phyloP scores from a whole-genome alignment of 306 rosid genomes.

The Canavalia gladiata region DNA sequence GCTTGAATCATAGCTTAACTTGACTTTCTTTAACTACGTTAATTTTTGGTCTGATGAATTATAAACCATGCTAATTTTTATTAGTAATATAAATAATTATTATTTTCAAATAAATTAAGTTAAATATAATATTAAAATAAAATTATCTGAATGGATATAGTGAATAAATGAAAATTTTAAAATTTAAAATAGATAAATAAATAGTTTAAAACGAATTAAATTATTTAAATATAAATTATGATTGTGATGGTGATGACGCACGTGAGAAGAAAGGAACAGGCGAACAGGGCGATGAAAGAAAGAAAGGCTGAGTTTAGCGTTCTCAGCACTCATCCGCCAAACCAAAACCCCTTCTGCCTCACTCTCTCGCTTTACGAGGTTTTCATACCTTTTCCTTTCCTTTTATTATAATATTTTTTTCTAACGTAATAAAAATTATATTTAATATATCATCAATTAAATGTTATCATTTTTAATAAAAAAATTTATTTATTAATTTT shows the following conservation, averaged over 20 bases:
- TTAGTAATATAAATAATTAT: too few species aligned
- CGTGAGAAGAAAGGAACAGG: conserved; percentile 62
- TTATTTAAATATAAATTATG: background rate
- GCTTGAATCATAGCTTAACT: background rate
- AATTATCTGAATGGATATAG: too few species aligned
- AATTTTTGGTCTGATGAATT: background rate
- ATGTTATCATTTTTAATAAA: too few species aligned
- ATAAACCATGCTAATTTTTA: background rate
- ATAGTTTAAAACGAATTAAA: background rate
- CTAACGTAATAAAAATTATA: too few species aligned
- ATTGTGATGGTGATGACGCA: conserved; percentile 64
- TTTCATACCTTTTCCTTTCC: conserved; percentile 9
- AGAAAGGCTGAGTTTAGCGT: conserved; percentile 64
- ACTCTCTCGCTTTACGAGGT: conserved; percentile 59
- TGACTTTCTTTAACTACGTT: background rate
- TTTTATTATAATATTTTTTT: background rate
- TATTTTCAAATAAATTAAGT: too few species aligned
- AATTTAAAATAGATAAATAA: too few species aligned
- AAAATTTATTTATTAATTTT: too few species aligned
- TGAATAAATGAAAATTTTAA: too few species aligned
- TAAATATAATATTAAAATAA: too few species aligned
- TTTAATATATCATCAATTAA: too few species aligned
- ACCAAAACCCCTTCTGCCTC: conserved; percentile 31
- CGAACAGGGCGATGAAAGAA: conserved; percentile 57
- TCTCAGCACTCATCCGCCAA: conserved; percentile 63